A percentile compares a stretch with the other conserved stretches of the same genome.
Evolutionary conservation across 2,329 filamentous ascomycete genomes (phyloP).

Genomic region (Emericellopsis atlantica): DNA sequence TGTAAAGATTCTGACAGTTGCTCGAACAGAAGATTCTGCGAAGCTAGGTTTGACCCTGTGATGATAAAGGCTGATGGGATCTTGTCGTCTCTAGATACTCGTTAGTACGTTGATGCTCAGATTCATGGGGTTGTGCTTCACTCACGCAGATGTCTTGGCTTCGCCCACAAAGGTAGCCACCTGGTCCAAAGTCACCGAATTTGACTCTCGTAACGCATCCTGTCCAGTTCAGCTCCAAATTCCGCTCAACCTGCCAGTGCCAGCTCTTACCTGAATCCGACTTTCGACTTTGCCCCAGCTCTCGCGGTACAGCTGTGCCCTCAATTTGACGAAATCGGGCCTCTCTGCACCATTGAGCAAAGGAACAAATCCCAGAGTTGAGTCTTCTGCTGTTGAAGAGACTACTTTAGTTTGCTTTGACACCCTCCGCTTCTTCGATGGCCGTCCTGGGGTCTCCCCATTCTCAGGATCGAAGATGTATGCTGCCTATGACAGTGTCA

Average conservation of each 20-base stretch:
- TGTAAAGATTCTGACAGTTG: slow-evolving; percentile 50
- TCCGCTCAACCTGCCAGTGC: no score
- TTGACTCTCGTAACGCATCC: slow-evolving; percentile 46
- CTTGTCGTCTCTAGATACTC: slow-evolving; percentile 23
- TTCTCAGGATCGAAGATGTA: slow-evolving; percentile 47
- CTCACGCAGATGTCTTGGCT: slow-evolving; percentile 17
- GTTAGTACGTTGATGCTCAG: slow-evolving; percentile 6
- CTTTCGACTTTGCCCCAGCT: slow-evolving; percentile 53
- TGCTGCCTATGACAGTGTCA: slow-evolving; percentile 32
- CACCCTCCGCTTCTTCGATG: slow-evolving; percentile 45
- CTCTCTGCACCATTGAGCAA: slow-evolving; percentile 43
- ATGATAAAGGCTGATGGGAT: slow-evolving; percentile 62
- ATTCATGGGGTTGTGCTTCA: neutral
- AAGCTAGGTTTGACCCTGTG: slow-evolving; percentile 67
- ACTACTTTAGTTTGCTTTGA: slow-evolving; percentile 21
- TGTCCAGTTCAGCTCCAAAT: slow-evolving; percentile 13
- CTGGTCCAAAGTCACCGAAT: slow-evolving; percentile 45
- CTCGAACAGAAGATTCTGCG: slow-evolving; percentile 60
- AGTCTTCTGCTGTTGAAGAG: slow-evolving; percentile 4
- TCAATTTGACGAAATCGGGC: slow-evolving; percentile 31
- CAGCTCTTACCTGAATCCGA: slow-evolving; percentile 37
- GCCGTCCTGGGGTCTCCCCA: slow-evolving; percentile 19
- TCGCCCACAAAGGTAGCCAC: slow-evolving; percentile 42
- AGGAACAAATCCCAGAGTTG: slow-evolving; percentile 28
- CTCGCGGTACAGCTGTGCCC: slow-evolving; percentile 46